Evolutionary conservation across 495 filamentous ascomycete species (phyloP), one percentile per base, ranked within the genome.

Genomic region (Extremus antarcticus): DNA sequence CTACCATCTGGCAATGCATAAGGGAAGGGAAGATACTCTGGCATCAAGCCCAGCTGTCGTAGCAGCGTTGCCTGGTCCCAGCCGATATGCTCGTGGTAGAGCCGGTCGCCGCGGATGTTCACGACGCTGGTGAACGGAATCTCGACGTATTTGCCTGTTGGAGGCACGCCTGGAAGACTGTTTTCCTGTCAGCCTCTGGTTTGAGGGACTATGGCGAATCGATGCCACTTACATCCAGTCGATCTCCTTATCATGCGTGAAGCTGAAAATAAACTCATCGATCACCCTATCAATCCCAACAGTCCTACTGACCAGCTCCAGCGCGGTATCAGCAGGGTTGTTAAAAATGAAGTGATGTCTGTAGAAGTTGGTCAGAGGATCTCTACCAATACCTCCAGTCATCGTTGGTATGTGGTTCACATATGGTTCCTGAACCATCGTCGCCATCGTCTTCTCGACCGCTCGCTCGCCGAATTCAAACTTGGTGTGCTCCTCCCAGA

Each of bases 401-500:
- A 76, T 58, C 47, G 74, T 78, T 1, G 79, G 78, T 3, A 83
- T 61, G 51, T 83, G 75, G 63, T 80, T 81, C 19, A 82, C 77
- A 57, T 79, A 80, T 4, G 79, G 79, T 60, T 81, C 73, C 17
- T 73, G 65, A 10, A 79, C 47, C 78, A 82, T 82, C 8, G 78
- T 81, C 15, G 68, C 68, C 77, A 82, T 81, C 0, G 78, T 81
- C 45, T 68, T 68, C 48, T 74, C 74, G 9, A 78, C 76, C 25
- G 71, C 71, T 43, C 74, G 70, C 48, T 76, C 73, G 17, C 62
- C 71, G 55, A 83, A 82, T 62, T 82, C 76, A 56, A 65, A 76
- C 2, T 65, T 65, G 17, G 75, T 76, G 63, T 83, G 79, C 57
- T 81, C 77, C 13, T 78, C 76, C 79, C 79, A 83, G 57, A 83